Base-by-base conservation (phyloP, 1,284 basidiomycete species). In the Ceratobasidium sp. region DNA sequence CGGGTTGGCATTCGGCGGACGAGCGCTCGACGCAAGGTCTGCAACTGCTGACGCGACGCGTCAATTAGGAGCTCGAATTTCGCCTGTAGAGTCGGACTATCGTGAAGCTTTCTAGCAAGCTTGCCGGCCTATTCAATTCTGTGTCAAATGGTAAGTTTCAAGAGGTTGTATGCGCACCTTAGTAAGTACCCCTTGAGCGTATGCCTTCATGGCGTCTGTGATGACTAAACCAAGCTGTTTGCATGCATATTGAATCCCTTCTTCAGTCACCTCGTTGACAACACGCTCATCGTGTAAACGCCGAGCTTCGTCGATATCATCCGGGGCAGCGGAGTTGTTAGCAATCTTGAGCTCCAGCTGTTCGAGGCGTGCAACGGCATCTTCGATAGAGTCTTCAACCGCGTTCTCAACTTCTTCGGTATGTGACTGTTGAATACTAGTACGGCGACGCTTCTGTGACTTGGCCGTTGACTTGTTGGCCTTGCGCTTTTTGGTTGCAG, bases 171-270 rank as follows among this genome's bases (percentile, higher is more conserved):
- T 62, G 38, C 38, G 5, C 26, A 70, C 68, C 68, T 70, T 70
- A 12, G 52, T 23, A 17, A 70, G 38, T 23, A 70, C 38, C 10
- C 38, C 68, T 15, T 23, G 52, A 40, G 68, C 54, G 17, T 59
- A 62, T 13, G 26, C 59, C 59, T 62, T 62, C 59, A 62, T 62
- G 9, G 59, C n/a, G 26, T 62, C 59, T 40, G 59, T 38, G 33
- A 62, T 62, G 9, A 33, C 38, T 7, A 62, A n/a, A 13, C 59
- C 59, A 33, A 62, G 38, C 28, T 33, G 26, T n/a, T 62, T 13
- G n/a, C 12, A 9, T 13, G 33, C 33, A 33, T 33, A 33, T 33
- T 33, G 33, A 33, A 33, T 33, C 33, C 33, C 33, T 13, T 5
- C 62, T 6, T 17, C 17, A 9, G 62, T 64, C 9, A n/a, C 20